A percentile compares a stretch with the other conserved stretches of the same genome.
phyloP scores from a whole-genome alignment of 441 rosid species.

The Euphorbia corollata region DNA sequence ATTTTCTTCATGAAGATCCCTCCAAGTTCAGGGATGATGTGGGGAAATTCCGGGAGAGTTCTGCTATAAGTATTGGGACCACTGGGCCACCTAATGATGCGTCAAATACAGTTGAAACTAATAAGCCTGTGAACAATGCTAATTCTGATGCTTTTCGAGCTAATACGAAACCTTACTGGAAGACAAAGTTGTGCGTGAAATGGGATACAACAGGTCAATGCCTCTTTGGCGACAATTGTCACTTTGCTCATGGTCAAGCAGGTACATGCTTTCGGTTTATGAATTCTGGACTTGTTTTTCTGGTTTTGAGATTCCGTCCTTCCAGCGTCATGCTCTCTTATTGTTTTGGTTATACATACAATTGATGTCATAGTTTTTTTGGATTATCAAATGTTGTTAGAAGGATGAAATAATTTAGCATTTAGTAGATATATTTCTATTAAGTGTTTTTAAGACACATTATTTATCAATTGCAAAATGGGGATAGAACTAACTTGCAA shows the following conservation, averaged over 20 bases:
- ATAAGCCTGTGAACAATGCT: slow-evolving; percentile 37
- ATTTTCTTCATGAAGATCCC: slow-evolving; percentile 82
- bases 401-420: too few species aligned
- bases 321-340: not conserved
- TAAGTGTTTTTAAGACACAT: not conserved
- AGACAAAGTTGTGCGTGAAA: slow-evolving; percentile 77
- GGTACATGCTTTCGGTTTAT: slow-evolving; percentile 37
- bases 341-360: too few species aligned
- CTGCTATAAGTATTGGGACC: slow-evolving; percentile 74
- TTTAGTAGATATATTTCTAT: too few species aligned
- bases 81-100: slow-evolving; percentile 27
- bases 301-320: slow-evolving; percentile 3
- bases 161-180: slow-evolving; percentile 69
- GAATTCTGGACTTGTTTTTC: not conserved
- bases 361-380: too few species aligned
- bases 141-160: slow-evolving; percentile 26
- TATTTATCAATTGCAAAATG: not conserved
- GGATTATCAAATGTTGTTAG: too few species aligned
- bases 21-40: slow-evolving; percentile 70
- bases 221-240: slow-evolving; percentile 82
- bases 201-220: slow-evolving; percentile 77
- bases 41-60: slow-evolving; percentile 64
- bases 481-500: not conserved
- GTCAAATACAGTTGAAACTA: slow-evolving; percentile 37
- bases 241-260: slow-evolving; percentile 90